Conservation (phyloP, 2,329 filamentous ascomycete genomes). For the Fusarium chaquense region DNA sequence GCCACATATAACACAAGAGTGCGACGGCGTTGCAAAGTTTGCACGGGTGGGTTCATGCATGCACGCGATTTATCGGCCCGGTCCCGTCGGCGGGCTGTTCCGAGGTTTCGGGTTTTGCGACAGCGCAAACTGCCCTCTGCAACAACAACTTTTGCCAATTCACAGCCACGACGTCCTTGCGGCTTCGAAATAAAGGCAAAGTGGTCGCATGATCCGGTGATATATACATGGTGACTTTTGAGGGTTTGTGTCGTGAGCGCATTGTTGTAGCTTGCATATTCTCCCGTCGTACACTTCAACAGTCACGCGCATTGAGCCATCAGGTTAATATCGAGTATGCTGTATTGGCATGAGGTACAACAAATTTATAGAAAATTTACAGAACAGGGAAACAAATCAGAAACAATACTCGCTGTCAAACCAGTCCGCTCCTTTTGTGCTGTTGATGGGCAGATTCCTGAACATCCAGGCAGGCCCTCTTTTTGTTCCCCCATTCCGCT, state of each 20-base stretch:
- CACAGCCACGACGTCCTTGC: neutral
- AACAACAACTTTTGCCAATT: neutral
- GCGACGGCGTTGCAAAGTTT: neutral
- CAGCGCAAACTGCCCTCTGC: slow-evolving; percentile 31
- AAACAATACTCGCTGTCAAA: slow-evolving; percentile 35
- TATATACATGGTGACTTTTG: neutral
- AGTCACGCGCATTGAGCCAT: slow-evolving; percentile 2
- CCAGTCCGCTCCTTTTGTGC: slow-evolving; percentile 30
- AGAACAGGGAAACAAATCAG: slow-evolving; percentile 33
- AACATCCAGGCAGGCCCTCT: slow-evolving; percentile 38
- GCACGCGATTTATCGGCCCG: neutral
- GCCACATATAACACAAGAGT: neutral
- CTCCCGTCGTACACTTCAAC: neutral
- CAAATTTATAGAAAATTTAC: slow-evolving; percentile 44
- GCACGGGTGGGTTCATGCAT: neutral
- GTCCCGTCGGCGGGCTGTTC: neutral
- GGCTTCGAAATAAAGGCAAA: neutral
- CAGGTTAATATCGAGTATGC: slow-evolving; percentile 15
- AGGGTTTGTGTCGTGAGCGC: slow-evolving; percentile 5
- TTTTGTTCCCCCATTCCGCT: slow-evolving; percentile 17
- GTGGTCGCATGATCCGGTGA: slow-evolving; percentile 19
- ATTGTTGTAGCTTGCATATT: neutral
- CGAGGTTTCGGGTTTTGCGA: slow-evolving; percentile 7
- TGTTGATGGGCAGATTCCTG: slow-evolving; percentile 38
- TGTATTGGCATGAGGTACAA: slow-evolving; percentile 43